These are phyloP conservation scores for Chlorencoelia australis DNA, from an alignment of 2,329 filamentous ascomycete species.

Conservation along the genomic window DNA sequence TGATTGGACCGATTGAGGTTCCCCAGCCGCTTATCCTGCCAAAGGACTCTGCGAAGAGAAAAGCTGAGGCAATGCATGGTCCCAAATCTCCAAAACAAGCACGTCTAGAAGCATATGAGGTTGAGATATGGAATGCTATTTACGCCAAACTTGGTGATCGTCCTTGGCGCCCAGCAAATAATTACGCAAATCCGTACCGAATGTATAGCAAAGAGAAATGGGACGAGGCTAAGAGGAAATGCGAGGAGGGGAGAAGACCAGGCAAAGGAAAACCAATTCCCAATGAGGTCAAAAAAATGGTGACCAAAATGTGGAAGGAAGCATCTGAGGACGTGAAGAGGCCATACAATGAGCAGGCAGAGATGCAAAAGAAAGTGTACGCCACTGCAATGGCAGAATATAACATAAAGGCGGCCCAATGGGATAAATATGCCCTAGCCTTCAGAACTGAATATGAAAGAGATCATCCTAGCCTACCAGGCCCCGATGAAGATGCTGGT, in stretches of 20 bases:
- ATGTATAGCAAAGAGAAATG: slow-evolving; percentile 75
- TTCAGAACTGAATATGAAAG: slow-evolving; percentile 42
- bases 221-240: slow-evolving; percentile 48
- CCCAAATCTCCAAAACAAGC: slow-evolving; percentile 41
- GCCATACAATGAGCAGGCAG: slow-evolving; percentile 69
- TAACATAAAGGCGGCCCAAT: slow-evolving; percentile 52
- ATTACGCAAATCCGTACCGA: slow-evolving; percentile 75
- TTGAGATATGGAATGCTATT: slow-evolving; percentile 42
- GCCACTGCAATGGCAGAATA: slow-evolving; percentile 46
- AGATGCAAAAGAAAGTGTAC: slow-evolving; percentile 59
- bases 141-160: slow-evolving; percentile 58
- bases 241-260: slow-evolving; percentile 54
- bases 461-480: slow-evolving; percentile 38
- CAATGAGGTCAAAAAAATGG: slow-evolving; percentile 76
- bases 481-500: slow-evolving; percentile 24
- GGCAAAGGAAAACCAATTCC: slow-evolving; percentile 56
- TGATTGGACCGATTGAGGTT: slow-evolving; percentile 73
- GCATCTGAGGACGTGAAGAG: slow-evolving; percentile 58
- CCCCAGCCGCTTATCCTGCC: slow-evolving; percentile 65
- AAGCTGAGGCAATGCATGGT: slow-evolving; percentile 29
- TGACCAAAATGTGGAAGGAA: slow-evolving; percentile 86
- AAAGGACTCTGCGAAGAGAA: slow-evolving; percentile 48
- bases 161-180: slow-evolving; percentile 60
- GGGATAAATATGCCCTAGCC: slow-evolving; percentile 58
- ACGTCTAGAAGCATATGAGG: slow-evolving; percentile 47